phyloP scores from a whole-genome alignment of 768 basidiomycete species.

The Suillus tomentosus region DNA sequence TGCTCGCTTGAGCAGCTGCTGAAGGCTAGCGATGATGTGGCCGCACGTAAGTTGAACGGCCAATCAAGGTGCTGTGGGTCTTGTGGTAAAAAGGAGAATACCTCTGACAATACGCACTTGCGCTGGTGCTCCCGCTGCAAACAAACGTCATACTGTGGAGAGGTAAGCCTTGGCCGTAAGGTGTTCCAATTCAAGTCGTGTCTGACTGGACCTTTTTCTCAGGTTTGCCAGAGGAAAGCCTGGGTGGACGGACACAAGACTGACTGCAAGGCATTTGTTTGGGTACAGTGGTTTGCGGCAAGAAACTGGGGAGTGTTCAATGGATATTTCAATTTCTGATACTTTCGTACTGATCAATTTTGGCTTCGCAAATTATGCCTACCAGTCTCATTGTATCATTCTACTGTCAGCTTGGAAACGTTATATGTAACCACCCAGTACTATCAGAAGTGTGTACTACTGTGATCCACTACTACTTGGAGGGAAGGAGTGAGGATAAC shows the following conservation, averaged over 20 bases:
- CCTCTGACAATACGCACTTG: background rate
- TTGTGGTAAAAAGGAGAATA: background rate
- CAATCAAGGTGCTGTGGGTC: background rate
- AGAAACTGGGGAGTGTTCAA: background rate
- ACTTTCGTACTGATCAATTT: no score
- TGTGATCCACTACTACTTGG: slow-evolving; percentile 6
- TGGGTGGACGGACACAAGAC: background rate
- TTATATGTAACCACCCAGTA: background rate
- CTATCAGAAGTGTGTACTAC: background rate
- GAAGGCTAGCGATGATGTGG: background rate
- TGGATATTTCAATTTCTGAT: background rate
- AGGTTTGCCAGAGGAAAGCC: slow-evolving; percentile 6
- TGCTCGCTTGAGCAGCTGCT: slow-evolving; percentile 4
- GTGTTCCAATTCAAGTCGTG: no score
- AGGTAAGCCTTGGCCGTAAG: background rate
- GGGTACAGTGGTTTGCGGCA: background rate
- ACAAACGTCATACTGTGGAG: slow-evolving; percentile 5
- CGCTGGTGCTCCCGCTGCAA: slow-evolving; percentile 5
- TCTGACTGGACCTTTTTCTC: background rate
- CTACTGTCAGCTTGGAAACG: no score
- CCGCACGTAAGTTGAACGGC: background rate
- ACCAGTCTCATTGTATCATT: no score
- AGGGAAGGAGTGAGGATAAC: slow-evolving; percentile 22
- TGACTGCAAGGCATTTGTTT: background rate
- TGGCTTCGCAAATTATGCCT: no score